Percentiles rank a stretch among this genome's conserved stretches.
Conservation (phyloP, 1,139 yeast genomes). For the Suhomyces atakaporum region DNA sequence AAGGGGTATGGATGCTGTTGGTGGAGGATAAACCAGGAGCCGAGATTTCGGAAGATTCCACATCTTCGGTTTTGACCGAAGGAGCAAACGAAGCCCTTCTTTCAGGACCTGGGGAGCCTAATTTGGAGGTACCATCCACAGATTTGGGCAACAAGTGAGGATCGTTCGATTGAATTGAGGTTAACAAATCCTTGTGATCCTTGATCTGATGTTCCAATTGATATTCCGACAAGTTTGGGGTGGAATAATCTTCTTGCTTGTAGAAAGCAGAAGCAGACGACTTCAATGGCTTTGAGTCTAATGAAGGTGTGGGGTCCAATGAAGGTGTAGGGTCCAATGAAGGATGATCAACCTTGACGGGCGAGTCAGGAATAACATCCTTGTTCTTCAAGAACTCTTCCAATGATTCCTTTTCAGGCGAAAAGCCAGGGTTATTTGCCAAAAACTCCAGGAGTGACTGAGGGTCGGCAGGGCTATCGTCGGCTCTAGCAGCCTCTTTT, state of each 20-base stretch:
- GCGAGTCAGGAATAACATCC: conserved; percentile 6
- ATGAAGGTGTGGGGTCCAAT: conserved; percentile 7
- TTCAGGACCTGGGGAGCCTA: neutral
- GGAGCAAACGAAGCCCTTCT: conserved; percentile 11
- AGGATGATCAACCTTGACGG: conserved; percentile 7
- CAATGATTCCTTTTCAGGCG: conserved; percentile 15
- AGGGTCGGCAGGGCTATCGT: neutral
- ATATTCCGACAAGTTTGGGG: conserved; percentile 51
- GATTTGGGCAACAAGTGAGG: conserved; percentile 38
- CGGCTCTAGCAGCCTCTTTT: conserved; percentile 5
- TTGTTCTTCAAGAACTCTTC: conserved; percentile 8
- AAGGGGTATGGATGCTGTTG: conserved; percentile 45
- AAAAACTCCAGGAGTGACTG: conserved; percentile 13
- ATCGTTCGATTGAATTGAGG: conserved; percentile 40
- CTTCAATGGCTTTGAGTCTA: conserved; percentile 8
- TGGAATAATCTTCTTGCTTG: conserved; percentile 36
- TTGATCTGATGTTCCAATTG: conserved; percentile 46
- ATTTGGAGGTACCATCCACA: conserved; percentile 4
- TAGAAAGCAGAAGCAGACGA: conserved; percentile 17
- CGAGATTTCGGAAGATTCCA: conserved; percentile 1
- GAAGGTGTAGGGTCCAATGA: conserved; percentile 6
- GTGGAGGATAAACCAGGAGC: neutral
- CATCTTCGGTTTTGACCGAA: neutral
- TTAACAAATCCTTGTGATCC: conserved; percentile 39
- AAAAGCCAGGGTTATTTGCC: conserved; percentile 10